Conservation (phyloP, 306 rosid species). For the Prunus davidiana region DNA sequence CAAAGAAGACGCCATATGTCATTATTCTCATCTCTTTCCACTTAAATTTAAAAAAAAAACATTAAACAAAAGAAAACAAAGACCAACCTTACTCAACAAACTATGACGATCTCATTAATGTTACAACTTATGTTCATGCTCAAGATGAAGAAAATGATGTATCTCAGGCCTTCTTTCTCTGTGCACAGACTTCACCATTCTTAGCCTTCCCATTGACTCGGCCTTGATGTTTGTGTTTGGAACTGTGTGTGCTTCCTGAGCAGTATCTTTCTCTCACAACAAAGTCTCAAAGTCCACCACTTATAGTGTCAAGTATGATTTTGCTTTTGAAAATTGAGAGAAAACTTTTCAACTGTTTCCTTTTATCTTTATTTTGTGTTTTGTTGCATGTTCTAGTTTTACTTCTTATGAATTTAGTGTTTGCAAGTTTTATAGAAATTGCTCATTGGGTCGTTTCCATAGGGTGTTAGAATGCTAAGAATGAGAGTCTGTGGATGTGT, state of each 20-base stretch:
- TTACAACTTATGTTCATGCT: not conserved
- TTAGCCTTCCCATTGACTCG: not conserved
- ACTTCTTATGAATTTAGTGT: not conserved
- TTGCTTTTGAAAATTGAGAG: not conserved
- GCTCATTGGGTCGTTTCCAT: not conserved
- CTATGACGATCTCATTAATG: not conserved
- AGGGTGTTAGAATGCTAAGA: conserved; percentile 36
- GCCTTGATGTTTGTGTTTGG: not conserved
- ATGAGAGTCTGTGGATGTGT: conserved; percentile 38
- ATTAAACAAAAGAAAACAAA: not conserved
- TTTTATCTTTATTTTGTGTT: not conserved
- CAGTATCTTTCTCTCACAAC: not conserved
- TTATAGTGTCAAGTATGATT: not conserved
- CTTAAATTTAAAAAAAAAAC: not conserved
- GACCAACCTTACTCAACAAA: not conserved
- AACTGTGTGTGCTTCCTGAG: not conserved
- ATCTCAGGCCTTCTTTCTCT: not conserved
- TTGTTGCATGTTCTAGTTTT: not conserved
- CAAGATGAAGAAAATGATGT: not conserved
- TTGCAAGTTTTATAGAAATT: not conserved
- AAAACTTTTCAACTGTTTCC: not conserved
- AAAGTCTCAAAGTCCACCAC: not conserved
- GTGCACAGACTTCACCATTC: not conserved
- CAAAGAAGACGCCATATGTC: not conserved
- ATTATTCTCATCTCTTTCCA: not conserved